Evolutionary conservation across 2,329 filamentous ascomycete species (phyloP), one percentile per base, ranked within the genome.

Genomic region (Dactylellina sp.): DNA sequence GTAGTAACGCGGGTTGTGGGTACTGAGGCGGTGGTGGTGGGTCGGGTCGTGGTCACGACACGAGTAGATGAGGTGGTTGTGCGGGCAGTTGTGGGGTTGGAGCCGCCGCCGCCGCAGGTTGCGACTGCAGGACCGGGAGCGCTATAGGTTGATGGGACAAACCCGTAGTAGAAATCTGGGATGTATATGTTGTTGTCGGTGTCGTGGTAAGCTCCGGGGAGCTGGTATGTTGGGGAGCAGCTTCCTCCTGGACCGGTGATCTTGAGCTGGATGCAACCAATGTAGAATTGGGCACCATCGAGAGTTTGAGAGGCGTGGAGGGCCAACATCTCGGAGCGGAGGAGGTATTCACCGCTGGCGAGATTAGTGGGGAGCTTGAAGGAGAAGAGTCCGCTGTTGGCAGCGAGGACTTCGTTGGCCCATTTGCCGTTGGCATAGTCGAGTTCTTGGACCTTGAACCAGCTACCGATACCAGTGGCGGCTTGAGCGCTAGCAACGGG

Each of bases 261-360:
- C 40, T 77, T 78, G 39, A 81, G 76, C 28, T 81, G 79, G 7
- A 75, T 76, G 55, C 80, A 81, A n/a, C 80, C 80, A 25, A 80
- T 81, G 37, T 80, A 81, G 52, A 81, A 80, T 71, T 80, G 80
- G 7, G 79, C 79, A 11, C 79, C 79, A 0, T 76, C 79, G 32
- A 79, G 39, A 2, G 74, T 77, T 52, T 79, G 77, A 6, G 79
- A 68, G 7, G 72, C 79, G 55, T 81, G 80, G 4, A 81, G 78
- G 24, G 80, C 79, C 47, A 80, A 55, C 80, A 81, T 81, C 71
- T 81, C 80, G 24, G 79, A 80, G 22, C 80, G 80, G 63, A 81
- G 78, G 22, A 81, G 74, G 74, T 81, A 81, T 28, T 81, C 79
- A 5, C 80, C 80, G 50, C 76, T 79, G 47, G 77, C 75, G 22